Evolutionary conservation across 345 rosid species (phyloP).

Genomic region (Camelina laxa): DNA sequence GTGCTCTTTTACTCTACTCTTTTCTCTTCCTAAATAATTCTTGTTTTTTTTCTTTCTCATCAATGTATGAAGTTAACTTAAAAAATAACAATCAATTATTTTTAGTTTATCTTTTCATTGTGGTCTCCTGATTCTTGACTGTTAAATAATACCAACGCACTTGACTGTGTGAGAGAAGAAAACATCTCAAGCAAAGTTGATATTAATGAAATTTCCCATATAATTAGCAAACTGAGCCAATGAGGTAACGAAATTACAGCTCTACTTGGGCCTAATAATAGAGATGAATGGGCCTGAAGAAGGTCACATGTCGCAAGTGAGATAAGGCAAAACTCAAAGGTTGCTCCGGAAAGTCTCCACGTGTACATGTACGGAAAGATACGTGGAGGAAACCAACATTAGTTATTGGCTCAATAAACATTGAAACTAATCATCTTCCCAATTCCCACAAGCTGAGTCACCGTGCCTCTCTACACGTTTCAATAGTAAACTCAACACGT

Average conservation of each 20-base stretch:
- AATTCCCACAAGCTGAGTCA: constrained; percentile 37
- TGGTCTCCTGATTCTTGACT: constrained; percentile 29
- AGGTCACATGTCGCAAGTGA: not conserved
- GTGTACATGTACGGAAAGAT: constrained; percentile 22
- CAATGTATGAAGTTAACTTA: constrained; percentile 25
- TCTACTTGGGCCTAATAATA: not conserved
- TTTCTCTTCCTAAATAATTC: constrained; percentile 43
- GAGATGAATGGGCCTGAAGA: constrained; percentile 9
- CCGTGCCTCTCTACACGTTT: constrained; percentile 41
- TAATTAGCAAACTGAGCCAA: not conserved
- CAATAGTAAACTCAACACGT: constrained; percentile 41
- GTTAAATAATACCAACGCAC: not conserved
- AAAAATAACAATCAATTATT: constrained; percentile 1
- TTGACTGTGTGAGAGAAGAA: not conserved
- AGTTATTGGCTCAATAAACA: constrained; percentile 1
- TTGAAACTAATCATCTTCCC: constrained; percentile 11
- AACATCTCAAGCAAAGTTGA: not conserved
- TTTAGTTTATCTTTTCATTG: constrained; percentile 12
- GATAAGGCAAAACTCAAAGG: not conserved
- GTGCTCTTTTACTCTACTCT: constrained; percentile 62
- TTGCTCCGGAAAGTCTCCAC: constrained; percentile 6
- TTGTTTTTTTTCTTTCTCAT: not conserved
- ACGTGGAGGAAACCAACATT: constrained; percentile 15
- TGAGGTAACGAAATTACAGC: not conserved
- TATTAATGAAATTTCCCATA: not conserved